Evolutionary conservation across 192 early-diverging fungal species (phyloP), one percentile per base, ranked within the genome.

Genomic region (Coemansia sp.): DNA sequence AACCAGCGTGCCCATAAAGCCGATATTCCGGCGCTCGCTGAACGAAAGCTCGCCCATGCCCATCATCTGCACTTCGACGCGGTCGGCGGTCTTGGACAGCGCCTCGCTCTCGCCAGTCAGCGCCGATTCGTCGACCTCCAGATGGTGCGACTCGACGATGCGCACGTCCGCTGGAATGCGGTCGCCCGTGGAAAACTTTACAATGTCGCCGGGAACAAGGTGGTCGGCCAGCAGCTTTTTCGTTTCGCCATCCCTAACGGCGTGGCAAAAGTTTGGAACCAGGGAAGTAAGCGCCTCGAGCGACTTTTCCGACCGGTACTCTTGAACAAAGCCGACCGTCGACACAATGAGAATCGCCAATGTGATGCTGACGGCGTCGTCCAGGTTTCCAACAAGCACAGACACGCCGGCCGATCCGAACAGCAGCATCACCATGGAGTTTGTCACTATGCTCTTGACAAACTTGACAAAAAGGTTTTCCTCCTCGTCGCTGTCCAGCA

Each of bases 21-120:
- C 93, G 69, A 98, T 92, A 73, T 98, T 98, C 35, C 85, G 34
- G 62, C 69, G 65, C 52, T 81, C 78, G 5, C 59, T 39, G 51
- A 81, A 81, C 16, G 68, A 35, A 65, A 81, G 68, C 66, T 81
- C 78, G n/a, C n/a, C 14, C 1, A 32, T 42, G 1, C 49, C 55
- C 34, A 36, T 62, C 53, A 54, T 67, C 16, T 70, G 60, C 29
- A 58, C 19, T 1, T 52, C 55, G 19, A 92, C 77, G 0, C 72
- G 74, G 22, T 89, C 85, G 14, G 67, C 61, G 46, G 82, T 74
- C 27, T 94, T 89, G 4, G 88, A 84, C 22, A 98, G 83, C 13
- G 95, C 88, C 81, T 94, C 90, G 53, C 93, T 95, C 72, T 98
- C 95, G 56, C 95, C 95, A 1, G 95, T 95, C 46, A 98, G 82